Evolutionary conservation across 1,139 yeast genomes (phyloP), one percentile per base, ranked within the genome.

Genomic region (Geotrichum cucujoidarum): DNA sequence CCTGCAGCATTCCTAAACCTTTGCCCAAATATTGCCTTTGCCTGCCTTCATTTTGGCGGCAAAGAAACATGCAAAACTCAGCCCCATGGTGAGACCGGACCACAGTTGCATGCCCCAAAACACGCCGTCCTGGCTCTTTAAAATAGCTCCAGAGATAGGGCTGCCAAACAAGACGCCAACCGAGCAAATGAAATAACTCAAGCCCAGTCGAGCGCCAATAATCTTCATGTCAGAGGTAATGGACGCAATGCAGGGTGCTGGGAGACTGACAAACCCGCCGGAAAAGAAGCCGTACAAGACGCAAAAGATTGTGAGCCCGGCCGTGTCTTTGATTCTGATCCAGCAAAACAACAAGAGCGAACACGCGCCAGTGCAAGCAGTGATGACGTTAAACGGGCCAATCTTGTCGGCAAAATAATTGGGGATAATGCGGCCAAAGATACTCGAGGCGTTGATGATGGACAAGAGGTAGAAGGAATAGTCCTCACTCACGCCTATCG

Each of bases 141-240:
- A 48, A 37, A 77, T 67, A 2, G 76, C 78, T 37, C 83, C 81
- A 2, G 77, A 75, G 21, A 77, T 65, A 18, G 83, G 83, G 47
- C 77, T 67, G 1, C 78, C 74, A 1, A 73, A 66, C 35, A 83
- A 66, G 13, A 79, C 70, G 30, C 80, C 79, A 55, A 81, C 72
- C 2, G 65, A 61, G 3, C 81, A 72, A 45, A 81, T 75, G 30
- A 78, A 70, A 56, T 79, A 78, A 54, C 77, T 76, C 66, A 81
- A 73, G 0, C 88, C 83, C 59, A 80, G 77, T 24, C 85, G 73
- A 50, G 77, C 60, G 1, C 69, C 68, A 1, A 64, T 52, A 13
- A 55, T 45, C n/a, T 58, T 47, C 42, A 65, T 74, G 46, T 73
- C 74, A 20, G 76, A 74, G 4, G 83, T 77, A 30, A 83, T 76